These are phyloP conservation scores for Hemileccinum rubropunctum DNA, from an alignment of 768 basidiomycete species.

Conservation along the genomic window DNA sequence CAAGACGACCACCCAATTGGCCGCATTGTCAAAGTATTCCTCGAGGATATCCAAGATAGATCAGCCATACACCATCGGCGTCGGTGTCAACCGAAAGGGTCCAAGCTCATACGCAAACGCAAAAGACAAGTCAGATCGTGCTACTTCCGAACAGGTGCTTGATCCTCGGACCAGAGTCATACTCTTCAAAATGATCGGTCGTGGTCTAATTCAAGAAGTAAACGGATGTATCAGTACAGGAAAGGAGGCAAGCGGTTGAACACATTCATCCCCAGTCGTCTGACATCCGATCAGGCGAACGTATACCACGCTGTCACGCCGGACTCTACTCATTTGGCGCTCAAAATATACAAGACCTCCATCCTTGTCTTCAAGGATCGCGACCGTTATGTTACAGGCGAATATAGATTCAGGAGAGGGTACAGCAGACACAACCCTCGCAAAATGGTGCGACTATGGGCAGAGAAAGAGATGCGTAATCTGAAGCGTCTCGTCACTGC, in stretches of 20 bases:
- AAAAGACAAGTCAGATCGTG: constrained; percentile 96
- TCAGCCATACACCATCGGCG: constrained; percentile 61
- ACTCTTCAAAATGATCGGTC: constrained; percentile 93
- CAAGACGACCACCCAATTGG: constrained; percentile 69
- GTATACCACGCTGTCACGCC: constrained; percentile 87
- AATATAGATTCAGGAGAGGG: constrained; percentile 91
- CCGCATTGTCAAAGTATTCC: constrained; percentile 71
- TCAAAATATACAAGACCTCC: constrained; percentile 98
- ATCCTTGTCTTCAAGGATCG: constrained; percentile 97
- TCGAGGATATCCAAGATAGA: constrained; percentile 75
- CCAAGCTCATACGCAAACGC: constrained; percentile 82
- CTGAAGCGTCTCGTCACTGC: constrained; percentile 80
- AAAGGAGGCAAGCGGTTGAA: constrained; percentile 70
- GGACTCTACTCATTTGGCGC: constrained; percentile 63
- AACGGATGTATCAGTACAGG: constrained; percentile 98
- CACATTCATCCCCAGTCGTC: not conserved
- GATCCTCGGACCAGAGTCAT: constrained; percentile 95
- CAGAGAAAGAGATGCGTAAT: constrained; percentile 99
- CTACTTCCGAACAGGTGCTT: constrained; percentile 95
- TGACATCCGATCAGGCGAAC: constrained; percentile 66
- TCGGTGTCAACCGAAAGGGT: constrained; percentile 89
- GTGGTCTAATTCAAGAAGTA: constrained; percentile 83
- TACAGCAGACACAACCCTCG: constrained; percentile 89
- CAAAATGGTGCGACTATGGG: constrained; percentile 99
- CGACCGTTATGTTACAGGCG: constrained; percentile 95